These are phyloP conservation scores for Neurospora sp. DNA, from an alignment of 495 filamentous ascomycete genomes.

Conservation along the genomic window DNA sequence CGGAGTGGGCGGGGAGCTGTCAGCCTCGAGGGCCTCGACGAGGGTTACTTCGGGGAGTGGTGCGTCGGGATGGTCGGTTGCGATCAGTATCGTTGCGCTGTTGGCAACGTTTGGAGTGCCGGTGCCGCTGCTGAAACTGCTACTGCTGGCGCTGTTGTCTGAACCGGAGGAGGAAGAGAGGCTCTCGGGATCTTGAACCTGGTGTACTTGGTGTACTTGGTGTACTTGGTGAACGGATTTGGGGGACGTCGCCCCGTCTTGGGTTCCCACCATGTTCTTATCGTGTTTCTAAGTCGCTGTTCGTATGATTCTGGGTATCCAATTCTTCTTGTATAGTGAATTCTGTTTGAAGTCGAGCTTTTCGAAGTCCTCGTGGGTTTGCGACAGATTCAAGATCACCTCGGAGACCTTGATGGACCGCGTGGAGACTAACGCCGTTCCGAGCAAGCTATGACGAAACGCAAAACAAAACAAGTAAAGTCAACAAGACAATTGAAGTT, in stretches of 20 bases:
- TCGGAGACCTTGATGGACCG: not conserved
- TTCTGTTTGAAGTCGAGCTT: not conserved
- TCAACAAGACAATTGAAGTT: not conserved
- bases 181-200: not conserved
- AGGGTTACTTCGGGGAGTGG: constrained; percentile 12
- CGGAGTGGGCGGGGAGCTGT: constrained; percentile 22
- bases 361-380: not conserved
- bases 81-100: constrained; percentile 8
- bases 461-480: not conserved
- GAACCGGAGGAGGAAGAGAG: not conserved
- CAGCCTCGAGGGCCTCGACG: constrained; percentile 19
- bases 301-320: not conserved
- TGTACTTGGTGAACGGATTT: not conserved
- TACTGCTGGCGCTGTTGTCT: not conserved
- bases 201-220: not conserved
- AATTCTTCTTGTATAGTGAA: not conserved
- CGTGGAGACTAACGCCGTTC: not conserved
- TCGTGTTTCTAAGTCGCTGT: not conserved
- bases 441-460: not conserved
- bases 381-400: not conserved
- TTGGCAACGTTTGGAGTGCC: not conserved
- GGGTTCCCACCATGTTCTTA: not conserved
- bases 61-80: constrained; percentile 23
- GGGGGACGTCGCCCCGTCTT: not conserved
- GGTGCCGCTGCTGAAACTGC: not conserved